Conservation (phyloP, 176 grass and related monocot species). For the Aegilops speltoides region DNA sequence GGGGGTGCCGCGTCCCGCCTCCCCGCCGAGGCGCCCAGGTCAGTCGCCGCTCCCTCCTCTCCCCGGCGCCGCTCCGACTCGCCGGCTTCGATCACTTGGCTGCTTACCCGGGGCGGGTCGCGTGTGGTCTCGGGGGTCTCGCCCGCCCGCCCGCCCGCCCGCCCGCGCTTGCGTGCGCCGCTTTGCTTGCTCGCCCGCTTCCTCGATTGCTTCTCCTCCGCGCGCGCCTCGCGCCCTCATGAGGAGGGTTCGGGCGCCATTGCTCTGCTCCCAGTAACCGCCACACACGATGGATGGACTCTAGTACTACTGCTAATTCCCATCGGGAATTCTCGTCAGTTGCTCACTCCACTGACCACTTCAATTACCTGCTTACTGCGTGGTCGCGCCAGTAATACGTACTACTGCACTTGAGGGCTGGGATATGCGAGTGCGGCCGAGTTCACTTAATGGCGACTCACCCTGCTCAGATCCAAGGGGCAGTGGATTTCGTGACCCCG, state of each 20-base stretch:
- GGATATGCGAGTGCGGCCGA: neutral
- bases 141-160: neutral
- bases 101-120: no score
- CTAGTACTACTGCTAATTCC: no score
- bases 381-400: neutral
- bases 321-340: no score
- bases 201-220: no score
- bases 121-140: neutral
- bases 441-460: neutral
- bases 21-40: neutral
- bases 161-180: neutral
- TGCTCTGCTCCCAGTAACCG: neutral
- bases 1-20: no score
- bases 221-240: no score
- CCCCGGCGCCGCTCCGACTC: neutral
- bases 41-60: neutral
- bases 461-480: neutral
- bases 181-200: neutral
- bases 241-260: neutral
- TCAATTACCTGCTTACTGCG: neutral
- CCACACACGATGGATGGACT: no score
- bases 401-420: neutral
- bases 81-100: no score
- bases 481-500: neutral
- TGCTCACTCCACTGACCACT: no score